Percentiles rank a stretch among this genome's conserved stretches.
Conservation (phyloP, 139 green algal species). For the Raphidocelis subcapitata region DNA sequence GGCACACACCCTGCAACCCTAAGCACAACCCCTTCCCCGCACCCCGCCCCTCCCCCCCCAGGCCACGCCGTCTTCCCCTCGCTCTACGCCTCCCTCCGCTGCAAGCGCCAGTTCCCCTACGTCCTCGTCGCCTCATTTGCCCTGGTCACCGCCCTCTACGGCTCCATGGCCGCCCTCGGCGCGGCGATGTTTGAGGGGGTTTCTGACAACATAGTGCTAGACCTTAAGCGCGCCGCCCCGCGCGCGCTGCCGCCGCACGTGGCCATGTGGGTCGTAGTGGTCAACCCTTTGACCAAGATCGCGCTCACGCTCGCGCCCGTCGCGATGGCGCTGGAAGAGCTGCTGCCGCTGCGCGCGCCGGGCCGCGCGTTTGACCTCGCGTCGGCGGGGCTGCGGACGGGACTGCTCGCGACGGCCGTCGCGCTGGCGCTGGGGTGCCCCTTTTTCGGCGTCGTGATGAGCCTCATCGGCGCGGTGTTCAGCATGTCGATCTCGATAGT, state of each 20-base stretch:
- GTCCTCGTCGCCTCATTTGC: slow-evolving; percentile 39
- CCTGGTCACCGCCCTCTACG: slow-evolving; percentile 32
- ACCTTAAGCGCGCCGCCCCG: slow-evolving; percentile 9
- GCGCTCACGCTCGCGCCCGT: slow-evolving; percentile 31
- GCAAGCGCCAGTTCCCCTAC: slow-evolving; percentile 27
- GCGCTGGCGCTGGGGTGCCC: slow-evolving; percentile 28
- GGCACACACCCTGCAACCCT: too few relatives aligned
- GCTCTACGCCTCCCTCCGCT: slow-evolving; percentile 41
- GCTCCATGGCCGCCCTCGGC: slow-evolving; percentile 20
- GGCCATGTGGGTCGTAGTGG: slow-evolving; percentile 29
- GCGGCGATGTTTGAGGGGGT: slow-evolving; percentile 27
- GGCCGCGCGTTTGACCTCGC: slow-evolving; percentile 8
- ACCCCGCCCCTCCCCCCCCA: neutral
- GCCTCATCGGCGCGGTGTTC: slow-evolving; percentile 43
- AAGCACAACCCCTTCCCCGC: neutral
- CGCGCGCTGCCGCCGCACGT: slow-evolving; percentile 11
- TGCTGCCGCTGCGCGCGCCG: neutral
- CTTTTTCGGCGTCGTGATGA: slow-evolving; percentile 40
- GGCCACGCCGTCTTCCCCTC: slow-evolving; percentile 44
- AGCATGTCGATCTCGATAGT: slow-evolving; percentile 37
- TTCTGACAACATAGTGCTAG: slow-evolving; percentile 26
- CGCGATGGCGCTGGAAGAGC: slow-evolving; percentile 34
- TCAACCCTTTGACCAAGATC: slow-evolving; percentile 34
- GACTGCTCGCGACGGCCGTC: slow-evolving; percentile 10
- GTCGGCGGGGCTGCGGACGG: slow-evolving; percentile 24